Evolutionary conservation across 768 basidiomycete genomes (phyloP).

Genomic region (Crassisporium funariophilum): DNA sequence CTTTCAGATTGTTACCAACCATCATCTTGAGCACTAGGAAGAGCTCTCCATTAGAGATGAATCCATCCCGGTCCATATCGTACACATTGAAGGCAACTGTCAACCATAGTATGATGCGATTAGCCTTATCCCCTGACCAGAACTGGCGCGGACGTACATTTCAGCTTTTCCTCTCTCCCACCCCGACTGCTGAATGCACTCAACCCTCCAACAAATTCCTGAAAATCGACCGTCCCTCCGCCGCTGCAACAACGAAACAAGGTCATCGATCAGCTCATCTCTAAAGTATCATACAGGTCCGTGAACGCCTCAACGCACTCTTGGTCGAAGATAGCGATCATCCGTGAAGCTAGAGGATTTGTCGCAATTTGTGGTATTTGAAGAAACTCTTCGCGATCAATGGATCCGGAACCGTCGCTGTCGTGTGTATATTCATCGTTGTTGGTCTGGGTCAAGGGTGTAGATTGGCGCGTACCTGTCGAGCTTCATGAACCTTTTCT

Average conservation of each 20-base stretch:
- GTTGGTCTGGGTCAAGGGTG: conserved; percentile 1
- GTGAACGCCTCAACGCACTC: conserved; percentile 64
- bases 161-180: conserved; percentile 94
- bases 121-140: too few species aligned
- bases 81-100: conserved; percentile 99
- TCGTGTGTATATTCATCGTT: background rate
- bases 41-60: conserved; percentile 96
- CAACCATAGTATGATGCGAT: too few species aligned
- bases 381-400: conserved; percentile 97
- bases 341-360: conserved; percentile 92
- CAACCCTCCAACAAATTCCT: conserved; percentile 96
- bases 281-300: too few species aligned
- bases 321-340: conserved; percentile 99
- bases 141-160: conserved; percentile 60
- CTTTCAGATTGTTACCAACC: conserved; percentile 99
- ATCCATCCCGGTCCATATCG: conserved; percentile 97
- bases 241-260: conserved; percentile 55
- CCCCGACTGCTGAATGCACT: conserved; percentile 98
- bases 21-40: conserved; percentile 99
- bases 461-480: conserved; percentile 60
- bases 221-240: conserved; percentile 98
- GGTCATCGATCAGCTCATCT: background rate
- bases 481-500: conserved; percentile 99
- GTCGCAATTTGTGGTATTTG: conserved; percentile 99
- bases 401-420: conserved; percentile 95